Evolutionary conservation across 352 stramenopile genomes (phyloP).

Genomic region (Phytopythium kandeliae): DNA sequence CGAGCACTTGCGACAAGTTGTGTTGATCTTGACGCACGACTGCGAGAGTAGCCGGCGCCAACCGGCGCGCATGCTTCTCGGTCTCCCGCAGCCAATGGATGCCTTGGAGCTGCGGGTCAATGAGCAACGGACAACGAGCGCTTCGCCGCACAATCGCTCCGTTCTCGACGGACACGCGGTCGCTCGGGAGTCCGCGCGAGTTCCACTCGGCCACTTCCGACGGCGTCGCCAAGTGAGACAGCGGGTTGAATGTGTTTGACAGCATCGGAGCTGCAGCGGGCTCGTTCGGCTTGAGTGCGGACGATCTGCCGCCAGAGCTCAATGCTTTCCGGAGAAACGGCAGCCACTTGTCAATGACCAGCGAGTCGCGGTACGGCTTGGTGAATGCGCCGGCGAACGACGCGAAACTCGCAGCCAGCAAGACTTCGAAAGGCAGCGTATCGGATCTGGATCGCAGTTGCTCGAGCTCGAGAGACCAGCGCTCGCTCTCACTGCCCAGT

Average conservation of each 20-base stretch:
- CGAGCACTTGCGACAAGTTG: constrained; percentile 69
- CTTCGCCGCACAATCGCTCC: constrained; percentile 82
- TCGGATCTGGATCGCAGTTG: constrained; percentile 66
- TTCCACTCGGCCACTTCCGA: constrained; percentile 86
- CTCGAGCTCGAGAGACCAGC: constrained; percentile 85
- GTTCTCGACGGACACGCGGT: constrained; percentile 90
- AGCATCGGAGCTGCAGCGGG: constrained; percentile 8
- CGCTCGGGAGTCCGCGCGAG: constrained; percentile 79
- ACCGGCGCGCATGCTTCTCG: constrained; percentile 55
- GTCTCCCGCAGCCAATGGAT: constrained; percentile 87
- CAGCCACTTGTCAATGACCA: constrained; percentile 85
- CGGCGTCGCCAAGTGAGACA: constrained; percentile 64
- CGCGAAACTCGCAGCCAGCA: constrained; percentile 91
- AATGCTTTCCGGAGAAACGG: constrained; percentile 77
- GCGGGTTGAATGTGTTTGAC: constrained; percentile 41
- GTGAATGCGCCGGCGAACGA: constrained; percentile 94
- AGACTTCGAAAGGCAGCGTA: constrained; percentile 86
- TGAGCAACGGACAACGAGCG: constrained; percentile 79
- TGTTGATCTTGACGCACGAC: constrained; percentile 80
- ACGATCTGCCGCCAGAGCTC: constrained; percentile 7
- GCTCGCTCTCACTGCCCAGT: constrained; percentile 91
- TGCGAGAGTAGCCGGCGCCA: constrained; percentile 41
- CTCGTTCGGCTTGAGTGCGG: constrained; percentile 12
- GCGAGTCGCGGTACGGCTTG: constrained; percentile 85
- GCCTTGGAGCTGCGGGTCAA: constrained; percentile 90